Evolutionary conservation across 2,329 filamentous ascomycete species (phyloP).

Genomic region (Pyrenochaeta sp.): DNA sequence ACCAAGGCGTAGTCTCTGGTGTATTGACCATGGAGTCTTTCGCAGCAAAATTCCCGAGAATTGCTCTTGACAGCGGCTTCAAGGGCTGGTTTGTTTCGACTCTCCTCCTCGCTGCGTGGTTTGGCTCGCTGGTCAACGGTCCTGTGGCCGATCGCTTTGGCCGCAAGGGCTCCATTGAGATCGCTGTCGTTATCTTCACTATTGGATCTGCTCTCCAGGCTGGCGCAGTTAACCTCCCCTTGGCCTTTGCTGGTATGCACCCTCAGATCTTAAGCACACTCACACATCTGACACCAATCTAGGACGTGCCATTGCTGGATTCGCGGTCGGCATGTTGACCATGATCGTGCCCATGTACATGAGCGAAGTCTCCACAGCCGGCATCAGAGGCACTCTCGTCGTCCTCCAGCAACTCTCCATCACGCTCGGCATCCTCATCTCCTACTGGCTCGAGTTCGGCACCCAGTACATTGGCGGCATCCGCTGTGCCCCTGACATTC

Average conservation of each 20-base stretch:
- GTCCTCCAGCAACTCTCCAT: conserved; percentile 28
- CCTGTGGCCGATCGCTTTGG: conserved; percentile 29
- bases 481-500: conserved; percentile 57
- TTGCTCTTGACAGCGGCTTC: conserved; percentile 25
- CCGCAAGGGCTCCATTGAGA: conserved; percentile 27
- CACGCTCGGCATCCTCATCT: conserved; percentile 27
- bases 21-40: conserved; percentile 31
- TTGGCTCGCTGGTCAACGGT: conserved; percentile 31
- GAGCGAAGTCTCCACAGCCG: conserved; percentile 27
- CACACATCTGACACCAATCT: background rate
- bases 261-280: too few species aligned
- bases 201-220: conserved; percentile 27
- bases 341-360: conserved; percentile 36
- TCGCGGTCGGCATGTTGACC: conserved; percentile 28
- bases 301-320: conserved; percentile 29
- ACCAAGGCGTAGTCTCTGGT: conserved; percentile 27
- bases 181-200: conserved; percentile 28
- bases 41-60: conserved; percentile 26
- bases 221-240: conserved; percentile 23
- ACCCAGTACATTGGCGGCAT: conserved; percentile 29
- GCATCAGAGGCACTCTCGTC: conserved; percentile 29
- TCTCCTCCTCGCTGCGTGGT: conserved; percentile 25
- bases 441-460: conserved; percentile 29
- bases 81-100: conserved; percentile 33
- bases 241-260: conserved; percentile 23